Base-by-base conservation (phyloP, 306 rosid genomes). In the Acacia crassicarpa region DNA sequence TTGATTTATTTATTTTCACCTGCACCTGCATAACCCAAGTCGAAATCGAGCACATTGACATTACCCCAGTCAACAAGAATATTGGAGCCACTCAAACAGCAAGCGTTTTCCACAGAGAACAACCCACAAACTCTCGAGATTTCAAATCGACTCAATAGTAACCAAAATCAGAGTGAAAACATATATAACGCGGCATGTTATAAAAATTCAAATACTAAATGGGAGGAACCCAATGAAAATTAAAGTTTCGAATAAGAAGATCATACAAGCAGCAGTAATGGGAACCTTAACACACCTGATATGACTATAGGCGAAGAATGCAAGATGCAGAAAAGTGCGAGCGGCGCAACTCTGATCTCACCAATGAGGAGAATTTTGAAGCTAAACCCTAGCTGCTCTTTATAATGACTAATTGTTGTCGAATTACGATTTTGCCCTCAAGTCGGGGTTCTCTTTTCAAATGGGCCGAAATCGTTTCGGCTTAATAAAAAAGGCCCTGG, bases 371-470 rank as follows among this genome's bases (percentile, higher is more conserved):
- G 22, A 38, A 16, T 5, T 14, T 8, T 12, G 20, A 3, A 0
- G 6, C 3, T 0, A 58, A 80, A 80, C 83, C 83, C 83, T 71
- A 58, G 0, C 13, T 48, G 61, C 0, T 0, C 44, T 71, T 80
- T 80, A 80, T 80, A 70, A 0, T 9, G 25, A 13, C 11, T 3
- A 1, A 20, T 4, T 10, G 10, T 43, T 40, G 0, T 1, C 5
- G 56, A 56, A 70, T 58, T 61, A 70, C 82, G 9, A 16, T 56
- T 69, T 30, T 79, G 33, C 82, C 82, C 77, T 1, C 6, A 0
- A 13, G 58, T 17, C 22, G 1, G 19, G 58, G 11, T 2, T 54
- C 17, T 23, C 8, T 20, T 54, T 20, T 54, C 2, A 1, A 20
- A 2, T 54, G 61, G 61, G 61, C 61, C 25, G 25, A 54, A 0